A percentile compares a stretch with the other conserved stretches of the same genome.
Evolutionary conservation across 2,329 filamentous ascomycete genomes (phyloP).

Genomic region (Clonostachys sp.): DNA sequence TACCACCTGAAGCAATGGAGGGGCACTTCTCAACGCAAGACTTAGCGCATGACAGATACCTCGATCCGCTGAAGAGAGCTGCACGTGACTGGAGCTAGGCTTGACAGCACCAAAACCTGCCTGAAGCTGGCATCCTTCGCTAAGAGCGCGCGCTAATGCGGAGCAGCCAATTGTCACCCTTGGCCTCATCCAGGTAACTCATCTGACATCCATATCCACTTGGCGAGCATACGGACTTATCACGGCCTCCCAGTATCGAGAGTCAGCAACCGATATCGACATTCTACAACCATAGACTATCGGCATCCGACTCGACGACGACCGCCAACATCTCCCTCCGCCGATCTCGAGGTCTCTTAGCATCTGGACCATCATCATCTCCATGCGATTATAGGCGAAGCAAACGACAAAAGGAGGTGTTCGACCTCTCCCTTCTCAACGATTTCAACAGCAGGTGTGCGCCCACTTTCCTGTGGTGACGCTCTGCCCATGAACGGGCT

Average conservation of each 20-base stretch:
- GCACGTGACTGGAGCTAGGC: too few species aligned
- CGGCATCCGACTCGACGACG: neutral
- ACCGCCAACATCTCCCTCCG: neutral
- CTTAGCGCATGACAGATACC: too few species aligned
- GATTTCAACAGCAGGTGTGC: slow-evolving; percentile 2
- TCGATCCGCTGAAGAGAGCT: too few species aligned
- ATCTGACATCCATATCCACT: neutral
- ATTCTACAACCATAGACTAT: neutral
- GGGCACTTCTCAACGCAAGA: too few species aligned
- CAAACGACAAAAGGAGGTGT: neutral
- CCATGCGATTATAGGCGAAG: neutral
- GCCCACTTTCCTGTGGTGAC: slow-evolving; percentile 15
- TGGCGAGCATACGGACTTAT: neutral
- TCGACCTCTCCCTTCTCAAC: neutral
- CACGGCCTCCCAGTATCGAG: neutral
- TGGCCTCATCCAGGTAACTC: neutral
- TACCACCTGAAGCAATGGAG: too few species aligned
- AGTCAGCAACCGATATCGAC: neutral
- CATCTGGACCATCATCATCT: neutral
- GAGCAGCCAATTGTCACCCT: slow-evolving; percentile 2
- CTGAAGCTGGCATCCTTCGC: too few species aligned
- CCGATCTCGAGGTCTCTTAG: neutral
- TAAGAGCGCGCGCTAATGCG: slow-evolving; percentile 1
- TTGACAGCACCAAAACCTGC: too few species aligned
- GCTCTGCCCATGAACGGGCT: slow-evolving; percentile 19